Evolutionary conservation across 768 basidiomycete species (phyloP).

Genomic region (Naganishia friedmannii): DNA sequence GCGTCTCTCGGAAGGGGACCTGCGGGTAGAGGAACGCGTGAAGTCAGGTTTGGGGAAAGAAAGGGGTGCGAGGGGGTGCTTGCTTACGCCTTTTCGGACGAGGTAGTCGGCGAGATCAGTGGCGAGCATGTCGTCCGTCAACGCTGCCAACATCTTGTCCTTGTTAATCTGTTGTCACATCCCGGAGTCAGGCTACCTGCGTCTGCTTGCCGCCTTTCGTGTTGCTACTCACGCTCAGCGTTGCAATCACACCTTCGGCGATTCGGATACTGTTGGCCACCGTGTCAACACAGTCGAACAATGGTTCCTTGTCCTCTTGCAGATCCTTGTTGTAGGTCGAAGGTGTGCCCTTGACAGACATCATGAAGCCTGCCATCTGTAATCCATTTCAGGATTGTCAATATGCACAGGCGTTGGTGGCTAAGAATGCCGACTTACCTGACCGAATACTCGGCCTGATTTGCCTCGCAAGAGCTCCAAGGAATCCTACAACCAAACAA

Average conservation of each 20-base stretch:
- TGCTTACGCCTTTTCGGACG: conserved; percentile 89
- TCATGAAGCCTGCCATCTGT: conserved; percentile 96
- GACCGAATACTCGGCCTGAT: conserved; percentile 87
- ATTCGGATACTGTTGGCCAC: conserved; percentile 83
- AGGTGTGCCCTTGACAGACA: conserved; percentile 94
- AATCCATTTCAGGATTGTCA: too few species aligned
- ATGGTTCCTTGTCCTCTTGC: conserved; percentile 96
- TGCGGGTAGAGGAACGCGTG: conserved; percentile 51
- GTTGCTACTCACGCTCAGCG: conserved; percentile 67
- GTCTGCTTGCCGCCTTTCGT: too few species aligned
- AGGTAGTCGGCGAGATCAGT: conserved; percentile 99
- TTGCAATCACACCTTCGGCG: conserved; percentile 88
- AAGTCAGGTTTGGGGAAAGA: not conserved
- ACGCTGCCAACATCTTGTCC: conserved; percentile 80
- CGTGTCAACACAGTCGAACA: conserved; percentile 91
- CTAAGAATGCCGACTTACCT: conserved; percentile 58
- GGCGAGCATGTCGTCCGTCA: conserved; percentile 96
- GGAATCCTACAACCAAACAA: conserved; percentile 60
- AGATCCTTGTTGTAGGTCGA: conserved; percentile 99
- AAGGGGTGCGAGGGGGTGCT: conserved; percentile 9
- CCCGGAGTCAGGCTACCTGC: too few species aligned
- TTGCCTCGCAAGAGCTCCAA: conserved; percentile 93
- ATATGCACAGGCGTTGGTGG: too few species aligned
- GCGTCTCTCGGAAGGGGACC: conserved; percentile 98
- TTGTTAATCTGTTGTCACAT: conserved; percentile 87